phyloP scores from a whole-genome alignment of 108 stramenopile species.

The Nitzschia sp. region DNA sequence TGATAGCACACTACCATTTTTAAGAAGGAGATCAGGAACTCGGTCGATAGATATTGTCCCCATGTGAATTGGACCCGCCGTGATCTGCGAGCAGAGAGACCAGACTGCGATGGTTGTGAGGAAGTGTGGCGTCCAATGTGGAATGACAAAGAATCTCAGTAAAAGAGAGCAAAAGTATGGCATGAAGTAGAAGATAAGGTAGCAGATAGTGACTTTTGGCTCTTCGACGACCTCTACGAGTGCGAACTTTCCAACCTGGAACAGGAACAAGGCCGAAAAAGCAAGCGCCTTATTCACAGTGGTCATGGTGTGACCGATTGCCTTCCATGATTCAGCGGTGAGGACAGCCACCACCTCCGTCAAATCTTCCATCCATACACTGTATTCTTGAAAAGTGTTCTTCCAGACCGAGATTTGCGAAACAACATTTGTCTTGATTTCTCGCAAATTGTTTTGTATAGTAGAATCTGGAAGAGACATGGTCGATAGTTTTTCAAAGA shows the following conservation, averaged over 20 bases:
- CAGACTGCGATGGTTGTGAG: conserved; percentile 22
- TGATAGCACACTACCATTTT: background rate
- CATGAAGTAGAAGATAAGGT: conserved; percentile 30
- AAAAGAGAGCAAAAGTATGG: conserved; percentile 17
- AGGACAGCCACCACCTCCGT: conserved; percentile 7
- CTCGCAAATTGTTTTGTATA: background rate
- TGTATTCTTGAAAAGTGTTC: conserved; percentile 2
- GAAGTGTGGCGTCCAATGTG: conserved; percentile 40
- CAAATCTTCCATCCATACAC: conserved; percentile 2
- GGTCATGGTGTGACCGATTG: background rate
- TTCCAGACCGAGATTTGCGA: background rate
- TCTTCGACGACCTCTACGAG: conserved; percentile 30
- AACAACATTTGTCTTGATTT: background rate
- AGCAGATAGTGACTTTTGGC: conserved; percentile 14
- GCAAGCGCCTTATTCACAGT: background rate
- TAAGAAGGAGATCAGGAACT: background rate
- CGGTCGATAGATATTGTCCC: background rate
- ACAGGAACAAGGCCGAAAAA: background rate
- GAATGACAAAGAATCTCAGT: conserved; percentile 15
- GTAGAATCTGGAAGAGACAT: background rate
- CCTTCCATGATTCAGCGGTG: background rate
- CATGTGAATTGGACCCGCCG: conserved; percentile 10
- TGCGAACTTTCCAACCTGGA: conserved; percentile 13
- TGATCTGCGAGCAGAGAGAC: conserved; percentile 17
- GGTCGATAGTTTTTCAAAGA: background rate